phyloP scores from a whole-genome alignment of 2,329 filamentous ascomycete genomes.

The Fusarium subglutinans region DNA sequence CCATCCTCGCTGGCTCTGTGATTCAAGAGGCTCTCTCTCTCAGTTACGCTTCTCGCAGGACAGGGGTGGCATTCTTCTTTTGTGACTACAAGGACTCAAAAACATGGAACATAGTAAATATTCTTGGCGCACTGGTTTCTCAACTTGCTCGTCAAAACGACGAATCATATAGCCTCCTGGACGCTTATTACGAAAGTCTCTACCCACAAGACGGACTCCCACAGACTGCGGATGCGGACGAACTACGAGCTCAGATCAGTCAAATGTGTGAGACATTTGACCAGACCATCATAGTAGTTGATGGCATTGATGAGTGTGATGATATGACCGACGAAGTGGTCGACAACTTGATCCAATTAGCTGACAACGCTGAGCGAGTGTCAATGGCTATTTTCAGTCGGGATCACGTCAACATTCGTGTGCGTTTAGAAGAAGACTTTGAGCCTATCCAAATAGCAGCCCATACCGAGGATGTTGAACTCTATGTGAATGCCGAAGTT shows the following conservation, averaged over 20 bases:
- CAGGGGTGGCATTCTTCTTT: slow-evolving; percentile 6
- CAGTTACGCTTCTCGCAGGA: not conserved
- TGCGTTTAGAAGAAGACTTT: not conserved
- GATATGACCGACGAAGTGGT: not conserved
- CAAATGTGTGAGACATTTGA: not conserved
- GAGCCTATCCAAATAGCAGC: not conserved
- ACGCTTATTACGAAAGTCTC: not conserved
- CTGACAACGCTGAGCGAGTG: accelerated
- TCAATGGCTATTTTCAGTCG: slow-evolving; percentile 18
- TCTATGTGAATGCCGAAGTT: slow-evolving; percentile 21
- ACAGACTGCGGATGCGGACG: not conserved
- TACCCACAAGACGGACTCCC: not conserved
- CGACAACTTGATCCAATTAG: not conserved
- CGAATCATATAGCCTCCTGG: not conserved
- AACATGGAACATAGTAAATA: not conserved
- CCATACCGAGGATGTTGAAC: not conserved
- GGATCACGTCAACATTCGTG: slow-evolving; percentile 2
- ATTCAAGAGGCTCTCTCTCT: not conserved
- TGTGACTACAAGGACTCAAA: slow-evolving; percentile 2
- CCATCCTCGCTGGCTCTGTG: not conserved
- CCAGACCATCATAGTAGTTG: not conserved
- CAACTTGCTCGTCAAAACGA: slow-evolving; percentile 15
- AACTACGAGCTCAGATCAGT: accelerated
- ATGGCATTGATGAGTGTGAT: slow-evolving; percentile 8
- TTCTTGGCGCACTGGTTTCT: not conserved